Evolutionary conservation across 805 yeast genomes (phyloP), one percentile per base, ranked within the genome.

Genomic region (Candida tallmaniae): DNA sequence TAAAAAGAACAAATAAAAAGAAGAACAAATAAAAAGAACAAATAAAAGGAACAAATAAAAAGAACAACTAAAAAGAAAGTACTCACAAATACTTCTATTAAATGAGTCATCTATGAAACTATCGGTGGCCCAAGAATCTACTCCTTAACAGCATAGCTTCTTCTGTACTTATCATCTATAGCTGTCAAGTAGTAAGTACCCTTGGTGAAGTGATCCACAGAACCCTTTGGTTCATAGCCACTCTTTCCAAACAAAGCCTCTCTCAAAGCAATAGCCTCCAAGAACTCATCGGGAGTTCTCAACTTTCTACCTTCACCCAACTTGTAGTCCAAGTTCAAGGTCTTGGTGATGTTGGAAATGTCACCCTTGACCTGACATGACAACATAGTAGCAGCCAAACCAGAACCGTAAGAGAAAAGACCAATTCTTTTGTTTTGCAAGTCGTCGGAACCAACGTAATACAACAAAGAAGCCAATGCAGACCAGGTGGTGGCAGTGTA

Each of bases 341-440:
- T 71, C 45, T 74, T 60, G 44, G 74, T 74, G 45, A 89, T 82
- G 41, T 72, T 48, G 19, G 83, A 65, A 42, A 89, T 70, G 62
- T 93, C 97, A 39, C 94, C 96, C 44, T 71, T 75, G 42, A 93
- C 85, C 43, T 68, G 75, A 46, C 80, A 78, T 28, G 95, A 82
- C 67, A 77, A 84, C 63, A 93, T 69, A 25, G 96, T 78, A 12
- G 97, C 74, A 29, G 99, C 99, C 44, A 93, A 76, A 55, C 99
- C 99, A 11, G 97, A 90, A 48, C 99, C 99, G 63, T 93, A 93
- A 14, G 98, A 93, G 72, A 89, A 93, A 51, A 89, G 59, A 50
- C 96, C 94, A 54, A 93, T 73, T 62, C 96, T 78, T 72, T 88
- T 86, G 51, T 75, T 76, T 61, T 81, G 87, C 50, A 90, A 73